These are phyloP conservation scores for Scedosporium aurantiacum DNA, from an alignment of 2,329 filamentous ascomycete genomes.

Conservation along the genomic window DNA sequence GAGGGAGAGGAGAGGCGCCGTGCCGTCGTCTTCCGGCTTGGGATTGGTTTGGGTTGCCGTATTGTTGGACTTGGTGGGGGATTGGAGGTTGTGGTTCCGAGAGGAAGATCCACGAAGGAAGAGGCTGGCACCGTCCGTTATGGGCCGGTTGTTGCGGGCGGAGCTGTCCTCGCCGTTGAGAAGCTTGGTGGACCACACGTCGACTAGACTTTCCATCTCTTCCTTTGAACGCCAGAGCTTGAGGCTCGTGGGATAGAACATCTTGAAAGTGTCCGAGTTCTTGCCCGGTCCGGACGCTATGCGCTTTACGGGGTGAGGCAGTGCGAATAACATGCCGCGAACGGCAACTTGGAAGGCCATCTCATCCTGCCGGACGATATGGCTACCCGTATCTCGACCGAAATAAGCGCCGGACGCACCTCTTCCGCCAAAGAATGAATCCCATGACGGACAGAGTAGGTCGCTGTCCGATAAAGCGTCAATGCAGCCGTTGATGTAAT, in stretches of 20 bases:
- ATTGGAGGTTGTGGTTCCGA: conserved; percentile 12
- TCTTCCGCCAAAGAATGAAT: conserved; percentile 53
- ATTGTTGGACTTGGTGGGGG: conserved; percentile 12
- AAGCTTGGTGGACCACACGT: conserved; percentile 53
- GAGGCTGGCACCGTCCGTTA: conserved; percentile 35
- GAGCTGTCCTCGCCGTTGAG: conserved; percentile 40
- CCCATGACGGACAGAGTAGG: conserved; percentile 64
- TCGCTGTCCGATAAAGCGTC: conserved; percentile 82
- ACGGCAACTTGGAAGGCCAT: conserved; percentile 88
- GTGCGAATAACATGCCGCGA: conserved; percentile 70
- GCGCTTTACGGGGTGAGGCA: conserved; percentile 80
- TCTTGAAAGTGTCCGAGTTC: conserved; percentile 57
- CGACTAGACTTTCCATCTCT: conserved; percentile 65
- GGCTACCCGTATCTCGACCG: conserved; percentile 50
- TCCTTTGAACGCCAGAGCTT: conserved; percentile 77
- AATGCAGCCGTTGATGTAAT: conserved; percentile 75
- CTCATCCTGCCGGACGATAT: conserved; percentile 80
- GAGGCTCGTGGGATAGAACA: conserved; percentile 83
- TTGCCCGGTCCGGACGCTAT: conserved; percentile 24
- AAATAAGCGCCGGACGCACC: conserved; percentile 33
- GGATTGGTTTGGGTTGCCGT: not conserved
- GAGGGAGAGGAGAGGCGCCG: conserved; percentile 40
- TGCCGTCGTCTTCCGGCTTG: not conserved
- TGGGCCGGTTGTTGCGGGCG: conserved; percentile 18
- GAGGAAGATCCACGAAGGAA: conserved; percentile 36